Evolutionary conservation across 2,329 filamentous ascomycete genomes (phyloP), one percentile per base, ranked within the genome.

Genomic region (Calcarisporium arbuscula): DNA sequence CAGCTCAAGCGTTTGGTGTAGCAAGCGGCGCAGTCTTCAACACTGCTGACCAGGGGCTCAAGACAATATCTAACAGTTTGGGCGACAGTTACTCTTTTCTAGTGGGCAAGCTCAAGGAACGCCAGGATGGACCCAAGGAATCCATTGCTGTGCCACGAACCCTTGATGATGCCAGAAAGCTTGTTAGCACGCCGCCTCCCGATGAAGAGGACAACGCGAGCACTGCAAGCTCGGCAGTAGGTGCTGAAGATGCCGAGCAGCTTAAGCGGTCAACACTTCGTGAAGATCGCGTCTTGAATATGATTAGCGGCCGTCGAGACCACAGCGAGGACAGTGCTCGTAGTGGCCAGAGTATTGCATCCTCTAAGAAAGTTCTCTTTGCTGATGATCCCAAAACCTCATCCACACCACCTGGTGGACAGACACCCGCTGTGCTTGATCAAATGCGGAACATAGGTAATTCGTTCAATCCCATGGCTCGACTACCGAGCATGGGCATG

Each of bases 31-130:
- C 85, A 3, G 79, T 95, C 18, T 75, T 94, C 40, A 88, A 75
- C 47, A 89, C 87, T 1, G 92, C 92, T 9, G 92, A 98, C 52
- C 88, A 95, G 55, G 77, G 89, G 2, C 70, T 96, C 44, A 94
- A 95, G 53, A 94, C 81, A 22, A 95, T 98, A 46, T 85, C 90
- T 42, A 89, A 75, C 51, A 94, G 87, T 30, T 67, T 96, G 5
- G 89, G 90, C 40, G 88, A 86, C 51, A 95, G 88, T 54, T 94
- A 95, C 62, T 92, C 88, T 40, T 94, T 96, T 55, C 66, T 98
- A 17, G 78, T 98, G 35, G 90, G 90, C 12, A 85, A 88, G 46
- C 69, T 95, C 15, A 86, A 84, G 42, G 88, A 95, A 56, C 70
- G 79, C 47, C 63, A 77, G 53, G 57, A 70, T 10, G 47, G 53